These are phyloP conservation scores for Phytopythium chamaehyphon DNA, from an alignment of 352 stramenopile species.

Conservation along the genomic window DNA sequence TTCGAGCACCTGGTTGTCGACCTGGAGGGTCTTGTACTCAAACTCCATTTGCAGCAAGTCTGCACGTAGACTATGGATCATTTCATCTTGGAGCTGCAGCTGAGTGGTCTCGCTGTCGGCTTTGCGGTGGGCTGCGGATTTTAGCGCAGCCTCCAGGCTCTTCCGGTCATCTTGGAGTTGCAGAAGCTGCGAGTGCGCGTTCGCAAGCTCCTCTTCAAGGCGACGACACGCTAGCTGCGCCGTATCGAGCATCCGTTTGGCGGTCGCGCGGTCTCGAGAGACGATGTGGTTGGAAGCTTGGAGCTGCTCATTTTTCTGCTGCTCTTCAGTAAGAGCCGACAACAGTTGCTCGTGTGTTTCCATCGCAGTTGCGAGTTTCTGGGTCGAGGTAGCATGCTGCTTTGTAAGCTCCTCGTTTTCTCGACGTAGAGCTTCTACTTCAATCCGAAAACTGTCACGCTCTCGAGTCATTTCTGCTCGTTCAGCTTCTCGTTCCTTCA, in stretches of 20 bases:
- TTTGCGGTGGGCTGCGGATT: slow-evolving; percentile 13
- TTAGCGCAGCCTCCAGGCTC: slow-evolving; percentile 29
- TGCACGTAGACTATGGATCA: slow-evolving; percentile 48
- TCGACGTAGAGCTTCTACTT: slow-evolving; percentile 42
- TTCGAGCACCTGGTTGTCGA: slow-evolving; percentile 34
- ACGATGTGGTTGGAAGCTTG: slow-evolving; percentile 16
- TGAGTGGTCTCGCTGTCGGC: slow-evolving; percentile 25
- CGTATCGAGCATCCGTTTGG: slow-evolving; percentile 36
- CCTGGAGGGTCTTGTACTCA: slow-evolving; percentile 46
- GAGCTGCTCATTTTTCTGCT: slow-evolving; percentile 31
- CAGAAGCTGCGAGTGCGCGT: slow-evolving; percentile 33
- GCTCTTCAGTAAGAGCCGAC: slow-evolving; percentile 32
- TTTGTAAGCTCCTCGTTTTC: slow-evolving; percentile 18
- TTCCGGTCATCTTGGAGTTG: slow-evolving; percentile 38
- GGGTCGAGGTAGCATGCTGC: slow-evolving; percentile 13
- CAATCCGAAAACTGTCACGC: slow-evolving; percentile 29
- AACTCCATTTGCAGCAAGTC: slow-evolving; percentile 69
- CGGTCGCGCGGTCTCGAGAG: slow-evolving; percentile 22
- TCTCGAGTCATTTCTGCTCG: slow-evolving; percentile 27
- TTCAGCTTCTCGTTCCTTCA: slow-evolving; percentile 25
- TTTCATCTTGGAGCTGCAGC: slow-evolving; percentile 37
- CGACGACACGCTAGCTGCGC: slow-evolving; percentile 43
- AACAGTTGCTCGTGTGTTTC: slow-evolving; percentile 57
- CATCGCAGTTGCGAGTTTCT: slow-evolving; percentile 11
- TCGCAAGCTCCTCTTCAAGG: slow-evolving; percentile 46